Percentiles rank a stretch among this genome's conserved stretches.
These are phyloP conservation scores for Fusarium brachygibbosum DNA, from an alignment of 2,329 filamentous ascomycete genomes.

Conservation along the genomic window DNA sequence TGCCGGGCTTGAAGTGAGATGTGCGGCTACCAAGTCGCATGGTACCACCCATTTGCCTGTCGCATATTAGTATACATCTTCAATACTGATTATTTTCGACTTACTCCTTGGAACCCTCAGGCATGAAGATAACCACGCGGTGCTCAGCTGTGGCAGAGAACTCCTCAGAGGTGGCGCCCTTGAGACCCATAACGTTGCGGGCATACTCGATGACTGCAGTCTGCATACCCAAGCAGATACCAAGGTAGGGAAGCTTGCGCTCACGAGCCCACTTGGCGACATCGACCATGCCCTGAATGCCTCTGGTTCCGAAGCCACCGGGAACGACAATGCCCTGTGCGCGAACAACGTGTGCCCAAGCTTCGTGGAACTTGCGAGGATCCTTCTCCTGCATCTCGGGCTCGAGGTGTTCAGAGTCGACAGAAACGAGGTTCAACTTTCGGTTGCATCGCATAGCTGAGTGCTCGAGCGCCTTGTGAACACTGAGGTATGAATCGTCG, in stretches of 20 bases:
- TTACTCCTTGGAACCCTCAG: conserved; percentile 69
- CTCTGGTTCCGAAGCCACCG: conserved; percentile 84
- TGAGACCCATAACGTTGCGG: conserved; percentile 77
- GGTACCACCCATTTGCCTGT: conserved; percentile 75
- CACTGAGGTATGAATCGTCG: conserved; percentile 87
- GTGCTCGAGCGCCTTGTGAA: conserved; percentile 89
- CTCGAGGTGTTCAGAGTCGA: conserved; percentile 89
- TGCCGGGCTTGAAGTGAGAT: conserved; percentile 80
- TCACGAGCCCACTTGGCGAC: conserved; percentile 89
- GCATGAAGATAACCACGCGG: conserved; percentile 90
- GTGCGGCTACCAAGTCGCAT: conserved; percentile 86
- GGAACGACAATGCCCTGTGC: conserved; percentile 71
- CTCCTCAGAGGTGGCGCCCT: conserved; percentile 69
- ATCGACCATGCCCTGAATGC: conserved; percentile 86
- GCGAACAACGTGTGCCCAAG: conserved; percentile 83
- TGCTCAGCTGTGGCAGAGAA: conserved; percentile 69
- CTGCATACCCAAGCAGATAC: conserved; percentile 94
- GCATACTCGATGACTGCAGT: conserved; percentile 92
- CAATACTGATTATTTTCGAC: conserved; percentile 1
- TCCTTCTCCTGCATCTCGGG: conserved; percentile 69
- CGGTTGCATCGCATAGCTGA: conserved; percentile 86
- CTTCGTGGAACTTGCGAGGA: conserved; percentile 83
- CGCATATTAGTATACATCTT: conserved; percentile 6
- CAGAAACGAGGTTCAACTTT: conserved; percentile 84
- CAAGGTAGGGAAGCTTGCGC: conserved; percentile 84